Evolutionary conservation across 2,329 filamentous ascomycete species (phyloP).

Genomic region (Mycosphaerella sp.): DNA sequence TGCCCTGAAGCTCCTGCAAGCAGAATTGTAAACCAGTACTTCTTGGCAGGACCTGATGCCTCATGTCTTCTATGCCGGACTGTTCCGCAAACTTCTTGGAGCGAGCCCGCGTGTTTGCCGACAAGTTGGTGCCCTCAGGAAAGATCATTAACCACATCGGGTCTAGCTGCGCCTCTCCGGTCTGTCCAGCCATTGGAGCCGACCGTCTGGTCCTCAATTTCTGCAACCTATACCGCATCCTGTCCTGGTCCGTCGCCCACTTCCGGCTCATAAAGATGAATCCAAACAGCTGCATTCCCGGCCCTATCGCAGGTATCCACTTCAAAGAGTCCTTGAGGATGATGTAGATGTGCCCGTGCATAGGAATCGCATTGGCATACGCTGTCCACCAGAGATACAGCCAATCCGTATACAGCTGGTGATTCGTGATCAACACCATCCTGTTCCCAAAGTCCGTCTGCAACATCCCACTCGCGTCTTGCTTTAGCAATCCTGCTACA

Average conservation of each 20-base stretch:
- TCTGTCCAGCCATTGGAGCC: slow-evolving; percentile 34
- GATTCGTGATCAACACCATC: slow-evolving; percentile 76
- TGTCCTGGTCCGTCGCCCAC: slow-evolving; percentile 71
- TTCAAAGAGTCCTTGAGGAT: slow-evolving; percentile 84
- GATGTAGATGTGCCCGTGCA: slow-evolving; percentile 84
- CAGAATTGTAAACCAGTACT: slow-evolving; percentile 78
- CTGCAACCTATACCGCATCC: slow-evolving; percentile 65
- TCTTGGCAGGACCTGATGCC: slow-evolving; percentile 68
- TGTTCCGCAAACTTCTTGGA: slow-evolving; percentile 74
- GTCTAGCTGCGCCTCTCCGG: slow-evolving; percentile 30
- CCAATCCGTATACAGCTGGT: slow-evolving; percentile 74
- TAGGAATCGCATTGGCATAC: slow-evolving; percentile 59
- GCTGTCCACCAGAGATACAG: slow-evolving; percentile 89
- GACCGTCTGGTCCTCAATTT: slow-evolving; percentile 56
- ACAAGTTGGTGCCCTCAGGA: slow-evolving; percentile 80
- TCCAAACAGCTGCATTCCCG: slow-evolving; percentile 77
- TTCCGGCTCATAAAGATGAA: slow-evolving; percentile 94
- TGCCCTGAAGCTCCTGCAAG: slow-evolving; percentile 65
- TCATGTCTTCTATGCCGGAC: slow-evolving; percentile 59
- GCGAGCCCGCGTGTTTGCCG: slow-evolving; percentile 61
- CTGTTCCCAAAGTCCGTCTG: slow-evolving; percentile 74
- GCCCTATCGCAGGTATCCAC: slow-evolving; percentile 72
- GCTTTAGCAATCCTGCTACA: slow-evolving; percentile 65
- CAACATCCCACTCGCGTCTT: slow-evolving; percentile 62
- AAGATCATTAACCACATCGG: slow-evolving; percentile 91